Base-by-base conservation (phyloP, 1,284 basidiomycete species). In the Ustilago tritici region DNA sequence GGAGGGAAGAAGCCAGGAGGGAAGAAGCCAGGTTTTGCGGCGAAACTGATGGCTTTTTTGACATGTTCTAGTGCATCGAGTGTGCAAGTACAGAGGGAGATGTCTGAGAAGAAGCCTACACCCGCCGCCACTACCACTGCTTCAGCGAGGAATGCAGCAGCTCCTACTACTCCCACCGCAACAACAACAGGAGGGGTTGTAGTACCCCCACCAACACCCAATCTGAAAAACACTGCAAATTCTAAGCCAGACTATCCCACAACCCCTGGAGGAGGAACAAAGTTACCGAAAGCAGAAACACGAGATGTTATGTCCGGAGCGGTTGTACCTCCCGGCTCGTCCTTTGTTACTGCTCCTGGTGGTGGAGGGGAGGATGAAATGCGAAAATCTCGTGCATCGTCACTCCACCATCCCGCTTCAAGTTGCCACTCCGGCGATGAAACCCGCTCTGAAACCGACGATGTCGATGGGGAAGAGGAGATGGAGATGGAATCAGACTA, bases 271-370 rank as follows among this genome's bases (percentile, higher is more conserved):
- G 82, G 79, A 4, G 87, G 87, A 1, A 82, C 83, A 4, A 65
- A 70, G 23, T 69, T 88, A 36, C 82, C 86, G 0, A 68, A 69
- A 7, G 86, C 88, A 14, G 89, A 92, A 88, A 92, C 92, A 11
- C 90, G 89, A 52, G 91, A 91, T 41, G 87, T 92, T 61, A 90
- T 90, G 23, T 91, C 90, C 3, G 90, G 90, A 14, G 91, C 91
- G 6, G 92, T 92, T 56, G 92, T 91, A 69, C 88, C 92, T 8
- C 91, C 91, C 2, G 92, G 93, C 40, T 90, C 90, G 69, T 90
- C 89, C 17, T 92, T 91, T 38, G 86, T 85, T 0, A 83, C 82
- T 28, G 70, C 61, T 38, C 23, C 23, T 3, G 23, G 23, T 28
- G 23, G 23, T 28, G 23, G 23, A 3, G 23, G 23, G 23, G 23